Evolutionary conservation across 805 yeast genomes (phyloP), one percentile per base, ranked within the genome.

Genomic region (Saccharomycopsis vini): DNA sequence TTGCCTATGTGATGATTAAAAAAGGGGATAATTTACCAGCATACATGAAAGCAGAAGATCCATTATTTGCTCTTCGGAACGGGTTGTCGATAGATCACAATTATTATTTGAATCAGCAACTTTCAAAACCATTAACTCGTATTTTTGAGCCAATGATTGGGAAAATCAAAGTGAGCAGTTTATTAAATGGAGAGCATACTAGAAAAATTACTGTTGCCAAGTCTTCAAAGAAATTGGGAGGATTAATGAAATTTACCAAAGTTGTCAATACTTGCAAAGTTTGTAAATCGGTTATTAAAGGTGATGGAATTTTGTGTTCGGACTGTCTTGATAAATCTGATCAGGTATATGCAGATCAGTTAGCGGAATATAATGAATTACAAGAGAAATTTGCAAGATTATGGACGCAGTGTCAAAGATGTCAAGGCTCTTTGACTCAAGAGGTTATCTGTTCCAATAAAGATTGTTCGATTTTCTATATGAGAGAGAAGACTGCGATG

Each of bases 331-430:
- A 69, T 23, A 74, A 73, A 50, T 84, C 90, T 0, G 88, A 92
- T 2, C 82, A 77, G 53, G 61, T 89, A 21, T 92, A 87, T 56
- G 78, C 87, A n/a, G 76, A 79, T 46, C 88, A 92, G 9, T 63
- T 92, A 38, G 81, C 84, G 3, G 80, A 77, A 47, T 79, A 89
- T 71, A 82, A 87, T 58, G 78, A 76, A 35, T 63, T 90, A 47
- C 95, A 92, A 58, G 73, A 77, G 47, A 80, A 81, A 53, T 92
- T 87, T 55, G 79, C 95, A 2, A 69, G 94, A 51, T 65, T 92
- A 50, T 92, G 99, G 99, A 90, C 97, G 0, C 95, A 92, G 59
- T 94, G 99, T 60, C 99, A 92, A 64, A 69, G 97, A 47, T 92
- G 98, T 62, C 97, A 94, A 55, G 97, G 97, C 0, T 84, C 92